Evolutionary conservation across 2,329 filamentous ascomycete species (phyloP).

Genomic region (Aspergillus costaricaensis): DNA sequence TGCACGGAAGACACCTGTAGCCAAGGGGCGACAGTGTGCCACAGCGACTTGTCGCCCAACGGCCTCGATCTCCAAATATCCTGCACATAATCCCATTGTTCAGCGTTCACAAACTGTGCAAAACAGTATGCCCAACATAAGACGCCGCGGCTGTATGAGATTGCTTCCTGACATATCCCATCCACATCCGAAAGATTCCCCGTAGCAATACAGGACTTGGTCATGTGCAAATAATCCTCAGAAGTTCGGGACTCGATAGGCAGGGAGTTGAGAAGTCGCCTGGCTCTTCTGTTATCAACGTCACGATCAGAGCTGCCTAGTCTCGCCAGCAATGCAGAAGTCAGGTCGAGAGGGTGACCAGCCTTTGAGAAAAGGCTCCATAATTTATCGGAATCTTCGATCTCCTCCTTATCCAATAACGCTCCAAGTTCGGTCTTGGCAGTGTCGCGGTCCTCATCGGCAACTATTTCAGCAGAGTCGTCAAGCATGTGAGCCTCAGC

Average conservation of each 20-base stretch:
- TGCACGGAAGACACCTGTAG: conserved; percentile 21
- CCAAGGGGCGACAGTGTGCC: conserved; percentile 17
- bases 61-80: conserved; percentile 34
- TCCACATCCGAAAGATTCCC: conserved; percentile 43
- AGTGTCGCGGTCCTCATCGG: conserved; percentile 13
- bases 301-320: conserved; percentile 41
- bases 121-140: conserved; percentile 36
- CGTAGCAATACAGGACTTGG: conserved; percentile 46
- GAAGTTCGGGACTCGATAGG: conserved; percentile 37
- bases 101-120: conserved; percentile 31
- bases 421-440: conserved; percentile 22
- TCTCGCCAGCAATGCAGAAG: conserved; percentile 37
- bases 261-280: conserved; percentile 51
- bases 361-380: conserved; percentile 45
- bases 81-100: conserved; percentile 36
- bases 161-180: conserved; percentile 46
- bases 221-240: conserved; percentile 49
- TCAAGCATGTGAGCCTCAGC: conserved; percentile 12
- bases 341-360: conserved; percentile 29
- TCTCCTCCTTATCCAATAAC: conserved; percentile 20
- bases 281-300: conserved; percentile 45
- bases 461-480: background rate
- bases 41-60: conserved; percentile 10
- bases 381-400: conserved; percentile 38
- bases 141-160: conserved; percentile 25